Evolutionary conservation across 2,329 filamentous ascomycete species (phyloP).

Genomic region (Botrytis galanthina): DNA sequence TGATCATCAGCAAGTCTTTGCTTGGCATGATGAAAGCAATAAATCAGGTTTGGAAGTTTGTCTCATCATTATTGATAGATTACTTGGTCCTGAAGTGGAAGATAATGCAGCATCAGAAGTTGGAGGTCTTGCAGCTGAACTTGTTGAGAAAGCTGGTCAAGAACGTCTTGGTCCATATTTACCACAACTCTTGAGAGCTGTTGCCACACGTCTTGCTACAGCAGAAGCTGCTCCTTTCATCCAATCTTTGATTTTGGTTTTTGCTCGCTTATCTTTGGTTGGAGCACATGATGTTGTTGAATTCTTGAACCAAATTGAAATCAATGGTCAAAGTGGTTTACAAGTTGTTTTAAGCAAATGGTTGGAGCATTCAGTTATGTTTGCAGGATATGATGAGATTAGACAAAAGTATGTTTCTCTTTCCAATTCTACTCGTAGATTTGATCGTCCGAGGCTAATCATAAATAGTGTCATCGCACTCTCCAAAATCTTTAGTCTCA

Average conservation of each 20-base stretch:
- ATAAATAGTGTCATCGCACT: conserved; percentile 76
- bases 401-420: conserved; percentile 75
- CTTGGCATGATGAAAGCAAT: conserved; percentile 76
- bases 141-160: conserved; percentile 92
- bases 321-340: conserved; percentile 77
- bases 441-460: conserved; percentile 36
- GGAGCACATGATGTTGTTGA: conserved; percentile 87
- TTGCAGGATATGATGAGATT: conserved; percentile 98
- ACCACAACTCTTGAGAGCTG: conserved; percentile 81
- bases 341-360: conserved; percentile 90
- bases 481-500: conserved; percentile 83
- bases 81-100: conserved; percentile 79
- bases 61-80: conserved; percentile 85
- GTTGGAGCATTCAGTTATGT: conserved; percentile 95
- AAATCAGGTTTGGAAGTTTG: conserved; percentile 85
- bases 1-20: conserved; percentile 85
- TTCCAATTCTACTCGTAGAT: neutral
- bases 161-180: conserved; percentile 89
- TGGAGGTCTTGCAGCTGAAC: conserved; percentile 85
- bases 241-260: conserved; percentile 92
- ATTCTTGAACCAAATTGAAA: conserved; percentile 81
- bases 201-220: conserved; percentile 78
- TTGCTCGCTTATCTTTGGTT: conserved; percentile 82
- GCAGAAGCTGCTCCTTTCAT: conserved; percentile 88
- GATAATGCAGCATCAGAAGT: conserved; percentile 96